Conservation (phyloP, 192 early-diverging fungal species). For the Dimargaris cristalligena region DNA sequence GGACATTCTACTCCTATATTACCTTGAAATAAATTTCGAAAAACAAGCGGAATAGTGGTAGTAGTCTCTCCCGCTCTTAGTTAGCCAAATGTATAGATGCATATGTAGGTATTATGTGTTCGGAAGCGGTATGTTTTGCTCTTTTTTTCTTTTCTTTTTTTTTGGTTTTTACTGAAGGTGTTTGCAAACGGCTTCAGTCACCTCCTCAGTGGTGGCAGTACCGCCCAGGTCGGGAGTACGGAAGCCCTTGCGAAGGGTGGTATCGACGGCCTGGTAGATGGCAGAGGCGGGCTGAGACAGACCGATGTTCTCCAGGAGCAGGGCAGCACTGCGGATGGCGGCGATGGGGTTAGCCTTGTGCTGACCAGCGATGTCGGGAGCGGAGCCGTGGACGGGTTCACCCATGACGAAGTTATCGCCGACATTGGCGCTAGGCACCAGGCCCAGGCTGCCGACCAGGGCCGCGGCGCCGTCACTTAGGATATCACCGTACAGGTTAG, state of each 20-base stretch:
- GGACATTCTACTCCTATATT: too few relatives aligned
- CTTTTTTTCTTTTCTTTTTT: background rate
- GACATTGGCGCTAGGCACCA: conserved; percentile 92
- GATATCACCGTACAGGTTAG: conserved; percentile 97
- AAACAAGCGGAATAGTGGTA: too few relatives aligned
- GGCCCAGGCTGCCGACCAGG: conserved; percentile 82
- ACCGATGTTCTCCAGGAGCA: conserved; percentile 80
- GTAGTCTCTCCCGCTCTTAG: too few relatives aligned
- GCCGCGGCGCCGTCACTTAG: conserved; percentile 95
- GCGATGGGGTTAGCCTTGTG: conserved; percentile 95
- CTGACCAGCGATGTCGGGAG: conserved; percentile 95
- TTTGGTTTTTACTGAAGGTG: background rate
- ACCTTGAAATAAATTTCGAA: too few relatives aligned
- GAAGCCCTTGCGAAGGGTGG: conserved; percentile 43
- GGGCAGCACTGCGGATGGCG: conserved; percentile 80
- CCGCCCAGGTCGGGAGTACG: conserved; percentile 86
- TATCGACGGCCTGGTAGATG: conserved; percentile 77
- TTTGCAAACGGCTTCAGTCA: conserved; percentile 61
- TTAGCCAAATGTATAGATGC: too few relatives aligned
- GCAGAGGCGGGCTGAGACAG: conserved; percentile 46
- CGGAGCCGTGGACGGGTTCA: conserved; percentile 92
- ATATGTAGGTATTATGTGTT: too few relatives aligned
- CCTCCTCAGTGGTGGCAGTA: conserved; percentile 58
- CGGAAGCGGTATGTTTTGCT: background rate
- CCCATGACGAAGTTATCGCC: conserved; percentile 91